A percentile compares a stretch with the other conserved stretches of the same genome.
Evolutionary conservation across 768 basidiomycete species (phyloP).

Genomic region (Calocybe cyanea): DNA sequence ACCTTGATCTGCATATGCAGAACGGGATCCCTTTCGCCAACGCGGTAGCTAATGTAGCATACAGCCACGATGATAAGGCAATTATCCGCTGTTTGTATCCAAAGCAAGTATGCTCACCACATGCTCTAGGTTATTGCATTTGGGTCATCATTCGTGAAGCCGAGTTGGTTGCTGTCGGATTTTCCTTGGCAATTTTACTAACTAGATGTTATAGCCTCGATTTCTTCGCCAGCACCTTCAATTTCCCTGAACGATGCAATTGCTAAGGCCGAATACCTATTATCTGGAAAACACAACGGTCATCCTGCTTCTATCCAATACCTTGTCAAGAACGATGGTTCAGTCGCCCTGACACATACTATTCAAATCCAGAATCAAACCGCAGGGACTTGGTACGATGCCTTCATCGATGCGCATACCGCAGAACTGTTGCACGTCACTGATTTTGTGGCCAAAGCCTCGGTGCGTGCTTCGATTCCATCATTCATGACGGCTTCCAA

Average conservation of each 20-base stretch:
- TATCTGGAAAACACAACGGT: not conserved
- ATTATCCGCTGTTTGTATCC: conserved; percentile 17
- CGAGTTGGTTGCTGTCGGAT: not conserved
- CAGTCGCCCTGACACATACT: not conserved
- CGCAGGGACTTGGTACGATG: not conserved
- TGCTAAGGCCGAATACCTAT: not conserved
- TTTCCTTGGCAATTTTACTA: not conserved
- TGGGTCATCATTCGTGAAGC: not conserved
- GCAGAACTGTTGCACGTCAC: not conserved
- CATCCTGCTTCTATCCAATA: not conserved
- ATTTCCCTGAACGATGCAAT: not conserved
- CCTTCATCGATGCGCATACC: not conserved
- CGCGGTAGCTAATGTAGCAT: conserved; percentile 17
- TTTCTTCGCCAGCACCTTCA: not conserved
- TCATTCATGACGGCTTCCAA: not conserved
- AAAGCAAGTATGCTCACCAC: not conserved
- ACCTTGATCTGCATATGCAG: not conserved
- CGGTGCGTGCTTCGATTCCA: not conserved
- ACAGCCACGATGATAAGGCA: conserved; percentile 14
- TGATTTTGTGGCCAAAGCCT: not conserved
- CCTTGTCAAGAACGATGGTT: not conserved
- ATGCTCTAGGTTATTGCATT: not conserved
- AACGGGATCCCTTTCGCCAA: conserved; percentile 17
- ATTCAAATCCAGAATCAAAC: not conserved
- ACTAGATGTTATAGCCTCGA: not conserved